Conservation (phyloP, 179 eudicot species). For the Patellifolia procumbens region DNA sequence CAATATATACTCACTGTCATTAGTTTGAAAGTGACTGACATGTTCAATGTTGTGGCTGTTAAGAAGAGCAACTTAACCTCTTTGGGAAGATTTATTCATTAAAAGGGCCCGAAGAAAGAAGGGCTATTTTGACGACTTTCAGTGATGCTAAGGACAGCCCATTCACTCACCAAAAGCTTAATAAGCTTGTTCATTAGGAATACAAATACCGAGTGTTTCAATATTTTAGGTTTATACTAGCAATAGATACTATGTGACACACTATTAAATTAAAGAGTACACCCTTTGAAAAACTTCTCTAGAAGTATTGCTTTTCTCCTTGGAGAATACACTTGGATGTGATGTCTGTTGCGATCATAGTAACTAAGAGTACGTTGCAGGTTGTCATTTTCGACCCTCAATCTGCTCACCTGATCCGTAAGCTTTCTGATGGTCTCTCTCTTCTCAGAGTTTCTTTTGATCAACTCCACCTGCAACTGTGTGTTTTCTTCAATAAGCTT, state of each 20-base stretch:
- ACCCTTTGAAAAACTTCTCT: constrained; percentile 28
- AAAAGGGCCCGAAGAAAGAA: neutral
- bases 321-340: constrained; percentile 11
- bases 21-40: neutral
- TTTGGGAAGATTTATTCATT: neutral
- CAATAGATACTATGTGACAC: constrained; percentile 9
- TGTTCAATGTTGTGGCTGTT: neutral
- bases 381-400: constrained; percentile 25
- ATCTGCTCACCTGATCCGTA: constrained; percentile 22
- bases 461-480: constrained; percentile 30
- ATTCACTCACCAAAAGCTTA: neutral
- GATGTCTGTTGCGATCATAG: constrained; percentile 21
- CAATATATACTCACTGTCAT: neutral
- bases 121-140: neutral
- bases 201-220: neutral
- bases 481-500: constrained; percentile 31
- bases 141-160: neutral
- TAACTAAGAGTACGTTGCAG: constrained; percentile 22
- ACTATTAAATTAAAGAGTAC: constrained; percentile 9
- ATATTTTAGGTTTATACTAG: neutral
- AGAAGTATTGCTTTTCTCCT: constrained; percentile 17
- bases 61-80: neutral
- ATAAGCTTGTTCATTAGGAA: neutral
- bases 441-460: constrained; percentile 36
- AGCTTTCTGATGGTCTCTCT: constrained; percentile 33